These are phyloP conservation scores for Penicillium olsonii DNA, from an alignment of 2,329 filamentous ascomycete genomes.

Conservation along the genomic window DNA sequence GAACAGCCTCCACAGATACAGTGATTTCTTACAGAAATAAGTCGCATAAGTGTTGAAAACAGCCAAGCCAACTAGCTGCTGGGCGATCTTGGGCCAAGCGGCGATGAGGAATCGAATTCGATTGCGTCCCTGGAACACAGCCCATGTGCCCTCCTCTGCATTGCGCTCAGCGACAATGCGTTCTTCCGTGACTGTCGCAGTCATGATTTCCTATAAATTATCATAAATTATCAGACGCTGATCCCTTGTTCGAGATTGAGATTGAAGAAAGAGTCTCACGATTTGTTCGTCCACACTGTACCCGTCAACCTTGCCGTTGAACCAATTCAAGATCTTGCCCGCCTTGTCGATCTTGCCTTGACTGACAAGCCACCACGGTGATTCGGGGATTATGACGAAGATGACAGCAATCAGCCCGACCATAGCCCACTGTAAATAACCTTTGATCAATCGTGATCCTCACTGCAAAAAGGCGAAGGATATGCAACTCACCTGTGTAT, in stretches of 20 bases:
- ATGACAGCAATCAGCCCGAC: slow-evolving; percentile 45
- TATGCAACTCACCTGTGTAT: slow-evolving; percentile 39
- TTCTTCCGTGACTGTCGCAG: slow-evolving; percentile 36
- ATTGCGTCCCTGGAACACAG: slow-evolving; percentile 43
- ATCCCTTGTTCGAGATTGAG: not conserved
- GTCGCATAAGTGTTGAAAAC: slow-evolving; percentile 45
- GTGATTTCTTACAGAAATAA: slow-evolving; percentile 37
- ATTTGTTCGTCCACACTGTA: slow-evolving; percentile 38
- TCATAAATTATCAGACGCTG: not conserved
- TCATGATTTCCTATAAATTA: slow-evolving; percentile 34
- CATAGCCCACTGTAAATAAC: slow-evolving; percentile 43
- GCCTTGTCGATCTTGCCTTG: slow-evolving; percentile 36
- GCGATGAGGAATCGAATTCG: slow-evolving; percentile 41
- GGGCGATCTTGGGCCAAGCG: slow-evolving; percentile 43
- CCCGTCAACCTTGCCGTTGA: slow-evolving; percentile 32
- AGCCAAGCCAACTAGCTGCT: slow-evolving; percentile 43
- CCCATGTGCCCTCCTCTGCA: slow-evolving; percentile 30
- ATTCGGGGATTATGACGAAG: slow-evolving; percentile 37
- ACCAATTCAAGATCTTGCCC: slow-evolving; percentile 28
- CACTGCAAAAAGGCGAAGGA: not conserved
- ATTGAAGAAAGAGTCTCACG: slow-evolving; percentile 13
- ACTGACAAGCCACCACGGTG: slow-evolving; percentile 44
- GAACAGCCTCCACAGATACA: not conserved
- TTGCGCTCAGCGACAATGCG: slow-evolving; percentile 32
- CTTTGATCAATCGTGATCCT: not conserved